A percentile compares a stretch with the other conserved stretches of the same genome.
Evolutionary conservation across 805 yeast species (phyloP).

Genomic region (Candida lessepsii): DNA sequence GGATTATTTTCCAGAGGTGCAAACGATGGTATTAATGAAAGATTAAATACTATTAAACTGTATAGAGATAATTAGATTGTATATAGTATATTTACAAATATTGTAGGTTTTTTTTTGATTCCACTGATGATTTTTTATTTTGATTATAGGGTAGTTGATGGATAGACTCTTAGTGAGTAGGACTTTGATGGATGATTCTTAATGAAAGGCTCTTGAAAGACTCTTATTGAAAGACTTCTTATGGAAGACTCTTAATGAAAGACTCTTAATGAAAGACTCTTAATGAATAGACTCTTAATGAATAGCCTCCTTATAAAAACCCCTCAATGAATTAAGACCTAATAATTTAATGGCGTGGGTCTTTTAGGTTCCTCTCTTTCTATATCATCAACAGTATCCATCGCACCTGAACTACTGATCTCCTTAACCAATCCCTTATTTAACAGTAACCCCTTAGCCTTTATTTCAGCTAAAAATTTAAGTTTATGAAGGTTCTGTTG

Average conservation of each 20-base stretch:
- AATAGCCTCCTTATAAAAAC: too few relatives aligned
- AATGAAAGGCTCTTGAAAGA: too few relatives aligned
- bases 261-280: too few relatives aligned
- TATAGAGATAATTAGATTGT: constrained; percentile 7
- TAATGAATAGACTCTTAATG: too few relatives aligned
- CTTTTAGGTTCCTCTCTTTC: not conserved
- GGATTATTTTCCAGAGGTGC: constrained; percentile 89
- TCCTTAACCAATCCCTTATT: not conserved
- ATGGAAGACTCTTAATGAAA: too few relatives aligned
- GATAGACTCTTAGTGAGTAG: too few relatives aligned
- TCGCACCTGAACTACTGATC: not conserved
- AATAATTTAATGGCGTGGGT: not conserved
- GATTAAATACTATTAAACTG: constrained; percentile 37
- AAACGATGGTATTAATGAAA: constrained; percentile 64
- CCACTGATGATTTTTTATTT: too few relatives aligned
- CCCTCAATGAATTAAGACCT: too few relatives aligned
- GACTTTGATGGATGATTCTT: too few relatives aligned
- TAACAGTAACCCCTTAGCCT: constrained; percentile 19
- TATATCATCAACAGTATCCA: not conserved
- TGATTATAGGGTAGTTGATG: too few relatives aligned
- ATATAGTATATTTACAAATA: constrained; percentile 1
- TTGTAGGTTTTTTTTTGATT: too few relatives aligned
- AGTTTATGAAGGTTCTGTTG: constrained; percentile 20
- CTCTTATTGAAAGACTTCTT: too few relatives aligned
- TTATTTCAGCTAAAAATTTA: constrained; percentile 25